Evolutionary conservation across 1,139 yeast genomes (phyloP).

Genomic region (Geotrichum australiense): DNA sequence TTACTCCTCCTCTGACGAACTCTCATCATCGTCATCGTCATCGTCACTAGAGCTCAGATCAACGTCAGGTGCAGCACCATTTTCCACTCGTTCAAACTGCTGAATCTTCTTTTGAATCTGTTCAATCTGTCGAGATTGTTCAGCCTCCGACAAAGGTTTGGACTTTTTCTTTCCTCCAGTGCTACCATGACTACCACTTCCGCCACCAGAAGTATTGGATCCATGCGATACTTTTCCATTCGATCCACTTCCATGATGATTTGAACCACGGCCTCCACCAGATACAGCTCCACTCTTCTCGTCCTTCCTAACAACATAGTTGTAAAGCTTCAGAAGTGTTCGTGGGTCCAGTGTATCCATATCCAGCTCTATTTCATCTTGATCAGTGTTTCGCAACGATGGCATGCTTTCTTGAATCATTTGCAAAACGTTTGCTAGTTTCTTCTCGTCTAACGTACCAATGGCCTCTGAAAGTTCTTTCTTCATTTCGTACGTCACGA

Average conservation of each 20-base stretch:
- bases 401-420: constrained; percentile 84
- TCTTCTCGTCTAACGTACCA: constrained; percentile 63
- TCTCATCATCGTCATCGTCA: constrained; percentile 13
- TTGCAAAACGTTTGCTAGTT: constrained; percentile 73
- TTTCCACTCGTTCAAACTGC: constrained; percentile 50
- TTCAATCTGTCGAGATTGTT: constrained; percentile 73
- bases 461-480: constrained; percentile 86
- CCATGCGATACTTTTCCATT: constrained; percentile 14
- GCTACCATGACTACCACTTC: constrained; percentile 10
- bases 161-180: constrained; percentile 41
- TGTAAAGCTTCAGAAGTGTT: constrained; percentile 76
- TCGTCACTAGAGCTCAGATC: constrained; percentile 14
- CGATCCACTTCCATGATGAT: constrained; percentile 11
- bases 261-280: constrained; percentile 19
- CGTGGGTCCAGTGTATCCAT: constrained; percentile 87
- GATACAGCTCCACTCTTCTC: constrained; percentile 32
- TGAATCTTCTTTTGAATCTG: constrained; percentile 77
- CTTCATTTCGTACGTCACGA: constrained; percentile 85
- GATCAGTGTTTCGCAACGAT: constrained; percentile 60
- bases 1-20: too few species aligned
- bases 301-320: constrained; percentile 57
- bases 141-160: constrained; percentile 55
- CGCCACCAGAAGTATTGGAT: constrained; percentile 25
- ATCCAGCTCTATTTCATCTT: constrained; percentile 90
- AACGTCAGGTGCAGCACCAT: constrained; percentile 19